Base-by-base conservation (phyloP, 371 early-diverging fungal genomes). In the Actinomucor elegans region DNA sequence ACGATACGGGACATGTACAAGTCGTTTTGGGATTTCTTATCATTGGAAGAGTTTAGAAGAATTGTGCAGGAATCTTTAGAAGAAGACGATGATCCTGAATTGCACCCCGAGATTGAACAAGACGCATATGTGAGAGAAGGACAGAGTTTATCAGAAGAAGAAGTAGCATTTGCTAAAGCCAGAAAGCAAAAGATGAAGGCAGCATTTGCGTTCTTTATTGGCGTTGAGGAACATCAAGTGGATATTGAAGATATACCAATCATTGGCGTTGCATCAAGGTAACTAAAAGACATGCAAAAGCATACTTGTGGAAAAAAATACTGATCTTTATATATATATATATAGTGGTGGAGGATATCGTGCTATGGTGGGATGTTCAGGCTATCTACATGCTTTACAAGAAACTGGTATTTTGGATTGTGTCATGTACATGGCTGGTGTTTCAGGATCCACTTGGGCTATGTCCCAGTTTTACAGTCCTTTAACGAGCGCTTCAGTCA, bases 291-390 rank as follows among this genome's bases (percentile, higher is more conserved):
- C n/a, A 12, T 35, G 2, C 28, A 27, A 11, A 46, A 18, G 18
- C 15, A 29, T 31, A 27, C 17, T 10, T 31, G n/a, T n/a, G n/a
- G n/a, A n/a, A n/a, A n/a, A n/a, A n/a, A n/a, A n/a, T n/a, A n/a
- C n/a, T n/a, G n/a, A n/a, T n/a, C n/a, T n/a, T n/a, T n/a, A n/a
- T n/a, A n/a, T n/a, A 17, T 32, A 31, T 9, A 28, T 48, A 2
- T 7, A 6, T 20, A 87, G 86, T 51, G 89, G 89, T 18, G 89
- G 89, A 5, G 89, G 89, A 3, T 86, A 80, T 59, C 79, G 89
- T 5, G 86, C 89, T 3, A 88, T 88, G 89, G 58, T 88, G 1
- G 77, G 79, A 8, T 80, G 81, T 11, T 65, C 71, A 2, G 89
- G 87, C 8, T 85, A 80, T 52, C 60, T 85, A 52, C 66, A 73